Percentiles rank a stretch among this genome's conserved stretches.
Evolutionary conservation across 305 asterid species (phyloP).

Genomic region (Fraxinus dipetala): DNA sequence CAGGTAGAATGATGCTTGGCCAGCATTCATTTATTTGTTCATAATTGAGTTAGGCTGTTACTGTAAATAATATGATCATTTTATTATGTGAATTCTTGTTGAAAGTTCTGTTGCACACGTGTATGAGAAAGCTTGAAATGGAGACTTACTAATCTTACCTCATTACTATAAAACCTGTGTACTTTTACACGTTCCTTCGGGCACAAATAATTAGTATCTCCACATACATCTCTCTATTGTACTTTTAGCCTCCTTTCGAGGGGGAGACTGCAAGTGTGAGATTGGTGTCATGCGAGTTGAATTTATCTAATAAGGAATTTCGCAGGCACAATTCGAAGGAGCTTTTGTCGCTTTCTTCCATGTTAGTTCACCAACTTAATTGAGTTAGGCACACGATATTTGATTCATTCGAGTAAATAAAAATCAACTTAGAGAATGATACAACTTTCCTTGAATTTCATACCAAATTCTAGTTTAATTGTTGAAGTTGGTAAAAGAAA

Average conservation of each 20-base stretch:
- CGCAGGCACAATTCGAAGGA: background rate
- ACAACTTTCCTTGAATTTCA: background rate
- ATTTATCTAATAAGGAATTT: background rate
- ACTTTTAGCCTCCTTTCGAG: background rate
- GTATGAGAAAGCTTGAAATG: background rate
- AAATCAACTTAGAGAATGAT: background rate
- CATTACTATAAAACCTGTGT: background rate
- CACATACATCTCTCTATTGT: background rate
- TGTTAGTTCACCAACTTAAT: background rate
- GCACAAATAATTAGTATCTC: background rate
- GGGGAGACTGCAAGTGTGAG: background rate
- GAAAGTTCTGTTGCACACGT: background rate
- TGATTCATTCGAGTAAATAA: background rate
- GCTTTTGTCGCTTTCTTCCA: background rate
- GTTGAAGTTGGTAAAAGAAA: background rate
- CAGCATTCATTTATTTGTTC: slow-evolving; percentile 7
- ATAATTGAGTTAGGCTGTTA: background rate
- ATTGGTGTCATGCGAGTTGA: background rate
- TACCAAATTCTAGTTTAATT: background rate
- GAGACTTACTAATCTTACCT: background rate
- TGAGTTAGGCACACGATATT: background rate
- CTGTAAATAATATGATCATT: slow-evolving; percentile 1
- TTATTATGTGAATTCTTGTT: background rate
- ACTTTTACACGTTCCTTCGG: background rate
- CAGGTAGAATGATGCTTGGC: background rate